These are phyloP conservation scores for Calocybe indica DNA, from an alignment of 768 basidiomycete genomes.

Conservation along the genomic window DNA sequence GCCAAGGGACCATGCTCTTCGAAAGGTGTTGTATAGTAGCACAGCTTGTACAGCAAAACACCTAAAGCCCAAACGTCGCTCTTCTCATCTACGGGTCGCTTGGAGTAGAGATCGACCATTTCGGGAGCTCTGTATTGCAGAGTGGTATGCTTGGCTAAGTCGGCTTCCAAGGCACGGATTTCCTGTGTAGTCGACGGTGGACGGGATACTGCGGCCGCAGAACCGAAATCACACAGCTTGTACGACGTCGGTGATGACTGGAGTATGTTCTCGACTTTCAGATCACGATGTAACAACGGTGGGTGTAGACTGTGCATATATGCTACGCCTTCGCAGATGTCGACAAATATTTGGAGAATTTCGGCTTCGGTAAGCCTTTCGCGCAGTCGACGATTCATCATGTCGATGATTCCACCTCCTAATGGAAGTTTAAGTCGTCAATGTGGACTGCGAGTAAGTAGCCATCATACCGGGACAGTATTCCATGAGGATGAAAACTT, in stretches of 20 bases:
- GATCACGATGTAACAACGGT: constrained; percentile 89
- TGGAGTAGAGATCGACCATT: constrained; percentile 89
- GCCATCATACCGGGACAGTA: constrained; percentile 73
- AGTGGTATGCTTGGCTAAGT: constrained; percentile 92
- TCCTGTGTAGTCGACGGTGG: constrained; percentile 79
- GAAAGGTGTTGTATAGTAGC: constrained; percentile 99
- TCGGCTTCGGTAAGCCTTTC: constrained; percentile 94
- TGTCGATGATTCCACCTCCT: constrained; percentile 99
- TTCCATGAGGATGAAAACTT: constrained; percentile 99
- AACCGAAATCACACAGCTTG: constrained; percentile 98
- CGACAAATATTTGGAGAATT: constrained; percentile 96
- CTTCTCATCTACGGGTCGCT: constrained; percentile 86
- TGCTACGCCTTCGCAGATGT: constrained; percentile 95
- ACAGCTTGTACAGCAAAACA: constrained; percentile 94
- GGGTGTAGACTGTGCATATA: constrained; percentile 93
- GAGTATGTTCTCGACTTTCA: constrained; percentile 98
- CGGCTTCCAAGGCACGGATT: constrained; percentile 81
- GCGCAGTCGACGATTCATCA: constrained; percentile 96
- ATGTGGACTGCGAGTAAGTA: not conserved
- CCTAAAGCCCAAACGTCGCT: constrained; percentile 98
- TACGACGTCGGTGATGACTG: constrained; percentile 78
- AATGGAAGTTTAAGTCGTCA: constrained; percentile 11
- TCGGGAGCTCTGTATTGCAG: constrained; percentile 98
- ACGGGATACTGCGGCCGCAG: constrained; percentile 71
- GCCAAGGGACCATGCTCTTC: constrained; percentile 97